Evolutionary conservation across 1,284 basidiomycete genomes (phyloP).

Genomic region (Ganoderma leucocontextum): DNA sequence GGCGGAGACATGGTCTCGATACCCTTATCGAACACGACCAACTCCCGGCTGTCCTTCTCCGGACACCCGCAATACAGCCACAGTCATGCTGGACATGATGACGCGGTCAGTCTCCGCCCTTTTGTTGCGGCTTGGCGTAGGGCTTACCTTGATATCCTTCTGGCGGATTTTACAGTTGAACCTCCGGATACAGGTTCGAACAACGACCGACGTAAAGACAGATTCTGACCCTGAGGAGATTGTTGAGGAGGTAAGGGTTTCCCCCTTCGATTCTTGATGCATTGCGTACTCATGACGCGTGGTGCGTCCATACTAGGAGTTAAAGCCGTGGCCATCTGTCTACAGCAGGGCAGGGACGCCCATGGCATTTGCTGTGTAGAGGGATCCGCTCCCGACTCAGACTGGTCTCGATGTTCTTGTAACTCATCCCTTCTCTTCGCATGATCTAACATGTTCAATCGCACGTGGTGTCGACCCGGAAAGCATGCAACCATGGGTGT

Average conservation of each 20-base stretch:
- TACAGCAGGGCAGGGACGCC: slow-evolving; percentile 14
- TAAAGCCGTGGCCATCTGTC: slow-evolving; percentile 23
- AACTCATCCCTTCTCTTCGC: background rate
- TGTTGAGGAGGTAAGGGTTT: slow-evolving; percentile 21
- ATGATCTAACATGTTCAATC: background rate
- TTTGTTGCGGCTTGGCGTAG: background rate
- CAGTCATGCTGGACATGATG: slow-evolving; percentile 9
- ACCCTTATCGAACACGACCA: slow-evolving; percentile 22
- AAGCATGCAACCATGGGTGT: background rate
- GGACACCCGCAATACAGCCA: slow-evolving; percentile 19
- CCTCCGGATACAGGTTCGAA: slow-evolving; percentile 29
- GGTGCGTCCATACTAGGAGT: background rate
- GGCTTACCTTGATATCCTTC: background rate
- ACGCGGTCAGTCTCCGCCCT: slow-evolving; percentile 14
- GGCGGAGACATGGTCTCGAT: slow-evolving; percentile 24
- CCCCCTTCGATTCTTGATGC: background rate
- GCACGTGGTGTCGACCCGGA: background rate
- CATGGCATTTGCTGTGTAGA: slow-evolving; percentile 24
- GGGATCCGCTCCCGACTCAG: background rate
- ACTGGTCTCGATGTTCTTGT: background rate
- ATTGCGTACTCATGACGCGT: background rate
- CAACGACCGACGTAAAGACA: slow-evolving; percentile 27
- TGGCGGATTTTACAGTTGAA: slow-evolving; percentile 8
- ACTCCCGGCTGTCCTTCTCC: slow-evolving; percentile 21
- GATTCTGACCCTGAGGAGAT: slow-evolving; percentile 18